Base-by-base conservation (phyloP, 495 filamentous ascomycete genomes). In the Schizothecium vesticola region DNA sequence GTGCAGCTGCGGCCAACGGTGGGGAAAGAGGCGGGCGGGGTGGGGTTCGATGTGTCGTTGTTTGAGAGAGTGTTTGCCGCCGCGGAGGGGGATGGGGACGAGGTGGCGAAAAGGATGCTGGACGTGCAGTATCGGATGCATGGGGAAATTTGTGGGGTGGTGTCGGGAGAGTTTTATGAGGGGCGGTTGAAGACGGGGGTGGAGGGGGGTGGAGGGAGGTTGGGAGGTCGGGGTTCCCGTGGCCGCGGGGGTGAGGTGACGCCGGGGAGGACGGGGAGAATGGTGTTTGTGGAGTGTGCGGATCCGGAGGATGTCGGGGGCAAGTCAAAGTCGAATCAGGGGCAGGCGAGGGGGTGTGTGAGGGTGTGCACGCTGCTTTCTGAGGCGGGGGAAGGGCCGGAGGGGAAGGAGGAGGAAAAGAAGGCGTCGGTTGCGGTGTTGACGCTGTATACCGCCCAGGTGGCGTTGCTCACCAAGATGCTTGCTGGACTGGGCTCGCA, bases 111-210 rank as follows among this genome's bases (percentile, higher is more conserved):
- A 59, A 73, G 83, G 28, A 86, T 86, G 82, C 75, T 86, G 6
- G 82, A 86, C 66, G 84, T 79, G 3, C 84, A 86, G 61, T 85
- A 85, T 70, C 80, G 84, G n/a, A 86, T 86, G 82, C 82, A 85
- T 64, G 65, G 61, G 2, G 71, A 69, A 3, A 82, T 86, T 55
- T 83, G 83, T 67, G 63, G 56, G 10, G 82, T 84, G 66, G 79
- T 74, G 67, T 85, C 84, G 1, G 55, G 63, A 0, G 82, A 85
- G 67, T 86, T 86, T 69, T 86, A 86, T 63, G 71, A 79, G 2
- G 73, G 76, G 16, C 77, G 73, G 25, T 76, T 86, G 8, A 69
- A 67, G 19, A 84, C 84, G 1, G 82, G 79, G 0, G 73, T 82
- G 13, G 13, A 25, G 13, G 71, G 71, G 16, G 26, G 55, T 12